Conservation (phyloP, 257 asterid genomes). For the Fraxinus cuspidata region DNA sequence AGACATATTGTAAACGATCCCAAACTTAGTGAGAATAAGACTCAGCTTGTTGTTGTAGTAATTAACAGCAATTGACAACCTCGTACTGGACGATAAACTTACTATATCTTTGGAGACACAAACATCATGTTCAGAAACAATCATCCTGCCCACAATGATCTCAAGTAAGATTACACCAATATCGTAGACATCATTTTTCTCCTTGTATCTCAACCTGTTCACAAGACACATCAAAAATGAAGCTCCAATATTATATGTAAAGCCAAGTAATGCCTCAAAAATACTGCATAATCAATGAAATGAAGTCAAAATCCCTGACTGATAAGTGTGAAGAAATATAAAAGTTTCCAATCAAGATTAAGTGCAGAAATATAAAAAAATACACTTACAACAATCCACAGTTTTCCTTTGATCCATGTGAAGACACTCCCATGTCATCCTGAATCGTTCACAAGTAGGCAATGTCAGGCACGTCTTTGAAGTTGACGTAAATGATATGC, state of each 20-base stretch:
- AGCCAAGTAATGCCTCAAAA: background rate
- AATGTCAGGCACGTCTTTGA: constrained; percentile 16
- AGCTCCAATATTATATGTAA: background rate
- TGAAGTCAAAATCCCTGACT: background rate
- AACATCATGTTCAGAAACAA: constrained; percentile 46
- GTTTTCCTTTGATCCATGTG: constrained; percentile 53
- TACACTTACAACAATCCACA: constrained; percentile 44
- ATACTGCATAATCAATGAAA: background rate
- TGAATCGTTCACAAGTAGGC: constrained; percentile 20
- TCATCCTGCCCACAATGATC: constrained; percentile 62
- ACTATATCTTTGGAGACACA: constrained; percentile 61
- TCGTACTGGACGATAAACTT: constrained; percentile 26
- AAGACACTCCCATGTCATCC: constrained; percentile 37
- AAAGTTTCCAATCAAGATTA: background rate
- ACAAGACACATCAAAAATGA: background rate
- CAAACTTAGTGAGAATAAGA: background rate
- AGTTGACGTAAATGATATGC: constrained; percentile 8
- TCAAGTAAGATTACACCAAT: constrained; percentile 90
- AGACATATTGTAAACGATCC: background rate
- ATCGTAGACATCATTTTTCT: constrained; percentile 64
- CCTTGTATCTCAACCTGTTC: constrained; percentile 48
- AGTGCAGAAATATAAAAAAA: background rate
- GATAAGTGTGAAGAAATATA: background rate
- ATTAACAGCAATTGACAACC: background rate
- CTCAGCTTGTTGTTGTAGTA: background rate